Evolutionary conservation across 2,329 filamentous ascomycete species (phyloP).

Genomic region (Colletotrichum destructivum): DNA sequence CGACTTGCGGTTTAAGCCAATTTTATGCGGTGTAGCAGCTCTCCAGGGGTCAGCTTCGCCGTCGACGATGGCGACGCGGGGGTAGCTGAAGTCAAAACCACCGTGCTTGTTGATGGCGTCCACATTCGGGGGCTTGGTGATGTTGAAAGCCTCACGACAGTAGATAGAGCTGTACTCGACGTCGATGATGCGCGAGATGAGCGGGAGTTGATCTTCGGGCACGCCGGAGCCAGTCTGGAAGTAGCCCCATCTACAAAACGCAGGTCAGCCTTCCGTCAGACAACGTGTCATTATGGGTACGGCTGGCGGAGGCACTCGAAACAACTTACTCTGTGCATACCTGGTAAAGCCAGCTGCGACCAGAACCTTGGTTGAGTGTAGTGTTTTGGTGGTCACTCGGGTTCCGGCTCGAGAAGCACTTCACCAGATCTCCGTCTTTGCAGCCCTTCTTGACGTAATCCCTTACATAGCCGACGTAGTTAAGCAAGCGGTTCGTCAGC

Average conservation of each 20-base stretch:
- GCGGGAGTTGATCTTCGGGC: slow-evolving; percentile 73
- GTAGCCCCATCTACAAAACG: slow-evolving; percentile 77
- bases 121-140: slow-evolving; percentile 74
- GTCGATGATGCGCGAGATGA: slow-evolving; percentile 80
- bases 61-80: slow-evolving; percentile 83
- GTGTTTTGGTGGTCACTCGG: slow-evolving; percentile 44
- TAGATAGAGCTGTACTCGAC: slow-evolving; percentile 73
- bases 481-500: slow-evolving; percentile 63
- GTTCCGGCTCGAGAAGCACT: slow-evolving; percentile 52
- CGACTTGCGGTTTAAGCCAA: slow-evolving; percentile 70
- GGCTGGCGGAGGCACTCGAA: not conserved
- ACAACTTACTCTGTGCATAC: slow-evolving; percentile 67
- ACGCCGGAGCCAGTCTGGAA: slow-evolving; percentile 81
- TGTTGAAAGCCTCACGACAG: slow-evolving; percentile 80
- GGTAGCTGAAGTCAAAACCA: slow-evolving; percentile 79
- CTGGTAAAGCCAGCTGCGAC: slow-evolving; percentile 67
- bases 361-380: slow-evolving; percentile 43
- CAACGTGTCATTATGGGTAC: not conserved
- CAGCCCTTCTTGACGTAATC: slow-evolving; percentile 45
- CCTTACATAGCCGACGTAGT: slow-evolving; percentile 66
- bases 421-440: slow-evolving; percentile 45
- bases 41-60: slow-evolving; percentile 87
- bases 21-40: slow-evolving; percentile 78
- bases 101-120: slow-evolving; percentile 83
- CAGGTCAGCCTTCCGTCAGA: slow-evolving; percentile 31